Percentiles rank a stretch among this genome's conserved stretches.
phyloP scores from a whole-genome alignment of 2,329 filamentous ascomycete species.

The Colletotrichum abscissum region DNA sequence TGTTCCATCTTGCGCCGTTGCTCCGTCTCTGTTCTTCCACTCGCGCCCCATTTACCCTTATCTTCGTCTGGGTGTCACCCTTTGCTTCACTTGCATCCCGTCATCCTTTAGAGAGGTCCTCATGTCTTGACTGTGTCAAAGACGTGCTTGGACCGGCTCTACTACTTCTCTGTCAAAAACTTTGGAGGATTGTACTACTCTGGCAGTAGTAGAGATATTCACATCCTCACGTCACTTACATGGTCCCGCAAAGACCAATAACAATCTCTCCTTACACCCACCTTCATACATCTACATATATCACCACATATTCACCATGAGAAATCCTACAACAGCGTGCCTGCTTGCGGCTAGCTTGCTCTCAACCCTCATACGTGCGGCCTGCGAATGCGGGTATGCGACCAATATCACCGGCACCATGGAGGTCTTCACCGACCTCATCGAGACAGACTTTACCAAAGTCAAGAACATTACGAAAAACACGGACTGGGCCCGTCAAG shows the following conservation, averaged over 20 bases:
- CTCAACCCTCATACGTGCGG: slow-evolving; percentile 34
- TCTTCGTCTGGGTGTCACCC: not conserved
- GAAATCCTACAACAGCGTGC: not conserved
- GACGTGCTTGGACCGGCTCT: not conserved
- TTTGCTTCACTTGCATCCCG: not conserved
- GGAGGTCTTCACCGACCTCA: slow-evolving; percentile 72
- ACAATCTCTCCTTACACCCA: not conserved
- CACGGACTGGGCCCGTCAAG: slow-evolving; percentile 74
- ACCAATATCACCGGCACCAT: slow-evolving; percentile 57
- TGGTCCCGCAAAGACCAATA: not conserved
- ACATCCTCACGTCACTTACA: not conserved
- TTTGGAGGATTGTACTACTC: slow-evolving; percentile 6
- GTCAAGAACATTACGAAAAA: slow-evolving; percentile 59
- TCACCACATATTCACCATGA: slow-evolving; percentile 9
- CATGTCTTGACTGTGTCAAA: slow-evolving; percentile 15
- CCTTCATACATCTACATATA: not conserved
- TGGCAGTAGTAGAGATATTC: slow-evolving; percentile 8
- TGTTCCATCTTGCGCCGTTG: not conserved
- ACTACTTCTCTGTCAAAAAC: slow-evolving; percentile 16
- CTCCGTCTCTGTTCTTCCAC: not conserved
- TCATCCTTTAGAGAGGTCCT: slow-evolving; percentile 10
- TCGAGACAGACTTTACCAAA: slow-evolving; percentile 79
- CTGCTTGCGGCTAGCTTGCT: slow-evolving; percentile 32
- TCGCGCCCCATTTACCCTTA: not conserved
- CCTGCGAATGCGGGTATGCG: slow-evolving; percentile 80